These are phyloP conservation scores for Zygosaccharomyces pseudobailii DNA, from an alignment of 1,139 yeast genomes.

Conservation along the genomic window DNA sequence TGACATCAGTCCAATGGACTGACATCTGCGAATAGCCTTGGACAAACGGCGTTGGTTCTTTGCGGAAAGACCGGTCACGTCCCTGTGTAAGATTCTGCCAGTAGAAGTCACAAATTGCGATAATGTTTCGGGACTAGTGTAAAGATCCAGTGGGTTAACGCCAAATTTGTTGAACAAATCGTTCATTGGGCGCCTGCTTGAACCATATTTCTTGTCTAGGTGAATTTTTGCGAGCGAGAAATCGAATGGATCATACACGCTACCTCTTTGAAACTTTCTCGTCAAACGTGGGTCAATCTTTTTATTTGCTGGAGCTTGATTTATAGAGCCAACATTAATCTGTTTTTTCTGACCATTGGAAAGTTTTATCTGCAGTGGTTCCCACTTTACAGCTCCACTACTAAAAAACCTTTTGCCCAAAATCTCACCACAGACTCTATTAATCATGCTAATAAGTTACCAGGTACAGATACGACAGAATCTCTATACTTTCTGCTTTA, in stretches of 20 bases:
- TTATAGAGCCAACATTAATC: slow-evolving; percentile 11
- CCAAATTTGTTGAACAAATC: slow-evolving; percentile 52
- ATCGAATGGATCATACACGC: slow-evolving; percentile 65
- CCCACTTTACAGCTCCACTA: neutral
- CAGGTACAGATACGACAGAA: neutral
- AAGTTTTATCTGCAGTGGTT: slow-evolving; percentile 3
- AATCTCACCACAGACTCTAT: neutral
- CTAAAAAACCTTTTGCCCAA: neutral
- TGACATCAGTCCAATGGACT: slow-evolving; percentile 62
- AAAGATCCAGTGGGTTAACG: slow-evolving; percentile 60
- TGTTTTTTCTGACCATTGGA: slow-evolving; percentile 12
- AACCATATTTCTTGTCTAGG: slow-evolving; percentile 30
- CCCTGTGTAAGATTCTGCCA: slow-evolving; percentile 64
- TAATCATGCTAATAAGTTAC: neutral
- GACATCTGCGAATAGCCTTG: slow-evolving; percentile 64
- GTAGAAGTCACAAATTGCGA: slow-evolving; percentile 55
- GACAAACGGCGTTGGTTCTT: slow-evolving; percentile 61
- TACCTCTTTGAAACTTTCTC: slow-evolving; percentile 21
- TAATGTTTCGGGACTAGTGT: slow-evolving; percentile 60
- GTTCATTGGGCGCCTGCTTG: slow-evolving; percentile 17
- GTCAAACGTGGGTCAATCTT: slow-evolving; percentile 20
- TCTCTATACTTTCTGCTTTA: no score
- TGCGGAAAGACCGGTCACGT: slow-evolving; percentile 59
- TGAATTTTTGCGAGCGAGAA: slow-evolving; percentile 54
- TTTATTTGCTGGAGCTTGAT: slow-evolving; percentile 11